phyloP scores from a whole-genome alignment of 768 basidiomycete genomes.

The Kwoniella heveanensis region DNA sequence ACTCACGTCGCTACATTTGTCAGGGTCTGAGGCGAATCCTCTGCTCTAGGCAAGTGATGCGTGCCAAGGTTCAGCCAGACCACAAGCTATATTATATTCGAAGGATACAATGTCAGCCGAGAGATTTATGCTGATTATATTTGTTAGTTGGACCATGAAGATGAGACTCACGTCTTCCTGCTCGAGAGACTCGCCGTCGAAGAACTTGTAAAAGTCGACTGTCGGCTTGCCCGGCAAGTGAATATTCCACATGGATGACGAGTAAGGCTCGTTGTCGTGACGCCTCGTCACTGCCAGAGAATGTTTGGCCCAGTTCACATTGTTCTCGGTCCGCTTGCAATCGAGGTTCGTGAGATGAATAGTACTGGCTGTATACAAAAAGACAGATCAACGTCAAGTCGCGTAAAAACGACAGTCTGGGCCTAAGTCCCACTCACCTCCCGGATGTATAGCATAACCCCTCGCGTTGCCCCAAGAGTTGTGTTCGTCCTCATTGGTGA shows the following conservation, averaged over 20 bases:
- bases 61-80: slow-evolving; percentile 70
- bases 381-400: too few relatives aligned
- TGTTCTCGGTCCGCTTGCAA: slow-evolving; percentile 65
- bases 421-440: too few relatives aligned
- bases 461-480: slow-evolving; percentile 66
- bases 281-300: slow-evolving; percentile 64
- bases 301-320: slow-evolving; percentile 70
- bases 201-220: slow-evolving; percentile 58
- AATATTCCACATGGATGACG: slow-evolving; percentile 67
- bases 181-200: slow-evolving; percentile 65
- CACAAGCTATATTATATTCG: slow-evolving; percentile 60
- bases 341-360: slow-evolving; percentile 61
- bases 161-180: slow-evolving; percentile 60
- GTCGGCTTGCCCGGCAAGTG: slow-evolving; percentile 62
- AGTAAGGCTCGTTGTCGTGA: slow-evolving; percentile 67
- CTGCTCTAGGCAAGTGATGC: slow-evolving; percentile 69
- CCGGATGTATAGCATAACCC: slow-evolving; percentile 68
- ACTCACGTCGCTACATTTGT: slow-evolving; percentile 32
- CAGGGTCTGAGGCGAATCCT: slow-evolving; percentile 45
- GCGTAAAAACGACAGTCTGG: not conserved
- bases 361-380: slow-evolving; percentile 54
- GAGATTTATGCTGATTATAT: too few relatives aligned
- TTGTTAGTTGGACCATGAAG: too few relatives aligned
- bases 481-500: slow-evolving; percentile 62
- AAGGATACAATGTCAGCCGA: too few relatives aligned